Conservation (phyloP, 108 stramenopile genomes). For the Skeletonema costatum region DNA sequence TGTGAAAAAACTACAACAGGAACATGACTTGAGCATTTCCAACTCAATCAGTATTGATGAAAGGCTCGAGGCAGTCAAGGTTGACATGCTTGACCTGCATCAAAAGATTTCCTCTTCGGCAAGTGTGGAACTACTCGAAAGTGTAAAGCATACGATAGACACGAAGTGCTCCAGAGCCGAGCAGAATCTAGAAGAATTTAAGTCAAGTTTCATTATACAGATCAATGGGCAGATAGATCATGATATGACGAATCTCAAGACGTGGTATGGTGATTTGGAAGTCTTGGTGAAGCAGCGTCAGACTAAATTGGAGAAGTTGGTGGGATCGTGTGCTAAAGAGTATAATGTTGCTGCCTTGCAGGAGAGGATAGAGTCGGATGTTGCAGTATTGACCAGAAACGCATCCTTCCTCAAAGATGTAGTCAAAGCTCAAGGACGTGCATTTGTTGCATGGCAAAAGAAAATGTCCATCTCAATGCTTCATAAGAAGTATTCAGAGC, state of each 20-base stretch:
- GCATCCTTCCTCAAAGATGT: slow-evolving; percentile 35
- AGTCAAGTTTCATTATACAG: slow-evolving; percentile 21
- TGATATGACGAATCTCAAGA: slow-evolving; percentile 30
- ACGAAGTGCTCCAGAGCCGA: slow-evolving; percentile 16
- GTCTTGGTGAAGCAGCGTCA: slow-evolving; percentile 43
- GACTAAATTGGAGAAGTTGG: slow-evolving; percentile 31
- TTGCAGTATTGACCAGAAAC: slow-evolving; percentile 24
- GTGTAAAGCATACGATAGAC: slow-evolving; percentile 17
- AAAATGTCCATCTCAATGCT: slow-evolving; percentile 36
- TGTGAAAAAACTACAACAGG: slow-evolving; percentile 23
- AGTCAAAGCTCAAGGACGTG: slow-evolving; percentile 37
- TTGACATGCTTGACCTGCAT: slow-evolving; percentile 24
- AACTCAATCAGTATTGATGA: slow-evolving; percentile 32
- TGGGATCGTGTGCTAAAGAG: slow-evolving; percentile 39
- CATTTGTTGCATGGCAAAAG: slow-evolving; percentile 22
- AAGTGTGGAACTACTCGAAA: slow-evolving; percentile 23
- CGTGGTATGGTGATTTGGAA: slow-evolving; percentile 41
- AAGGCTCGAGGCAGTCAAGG: slow-evolving; percentile 24
- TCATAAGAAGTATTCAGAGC: slow-evolving; percentile 11
- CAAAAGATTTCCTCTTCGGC: slow-evolving; percentile 31
- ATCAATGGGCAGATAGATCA: slow-evolving; percentile 27
- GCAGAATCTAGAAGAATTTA: slow-evolving; percentile 16
- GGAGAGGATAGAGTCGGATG: slow-evolving; percentile 39
- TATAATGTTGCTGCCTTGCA: slow-evolving; percentile 32
- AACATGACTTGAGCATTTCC: slow-evolving; percentile 19